These are phyloP conservation scores for Pseudocercospora vitis DNA, from an alignment of 2,329 filamentous ascomycete species.

Conservation along the genomic window DNA sequence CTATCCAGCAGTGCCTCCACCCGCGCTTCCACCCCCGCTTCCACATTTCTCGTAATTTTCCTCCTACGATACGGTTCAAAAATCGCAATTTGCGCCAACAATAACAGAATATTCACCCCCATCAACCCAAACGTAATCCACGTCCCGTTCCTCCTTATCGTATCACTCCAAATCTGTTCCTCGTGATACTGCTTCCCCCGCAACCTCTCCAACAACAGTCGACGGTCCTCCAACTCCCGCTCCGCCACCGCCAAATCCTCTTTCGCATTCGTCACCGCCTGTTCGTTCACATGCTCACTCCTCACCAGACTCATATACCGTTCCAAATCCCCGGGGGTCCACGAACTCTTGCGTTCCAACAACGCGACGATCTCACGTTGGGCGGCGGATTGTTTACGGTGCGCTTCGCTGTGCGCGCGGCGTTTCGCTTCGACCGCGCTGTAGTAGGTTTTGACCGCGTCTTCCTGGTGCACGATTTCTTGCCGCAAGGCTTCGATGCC, in stretches of 20 bases:
- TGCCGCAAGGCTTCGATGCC: constrained; percentile 82
- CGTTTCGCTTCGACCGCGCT: constrained; percentile 69
- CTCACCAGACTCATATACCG: constrained; percentile 91
- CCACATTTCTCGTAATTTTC: constrained; percentile 75
- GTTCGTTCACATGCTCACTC: constrained; percentile 89
- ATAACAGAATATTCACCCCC: constrained; percentile 90
- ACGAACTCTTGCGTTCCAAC: constrained; percentile 89
- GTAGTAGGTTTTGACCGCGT: constrained; percentile 59
- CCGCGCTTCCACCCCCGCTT: constrained; percentile 6
- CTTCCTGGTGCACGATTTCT: constrained; percentile 69
- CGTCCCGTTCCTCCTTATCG: constrained; percentile 91
- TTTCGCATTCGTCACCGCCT: constrained; percentile 71
- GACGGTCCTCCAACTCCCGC: constrained; percentile 73
- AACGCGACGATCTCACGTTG: constrained; percentile 95
- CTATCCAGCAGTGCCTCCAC: constrained; percentile 65
- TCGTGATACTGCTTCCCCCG: constrained; percentile 95
- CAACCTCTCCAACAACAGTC: constrained; percentile 71
- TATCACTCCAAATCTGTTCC: constrained; percentile 98
- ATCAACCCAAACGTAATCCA: constrained; percentile 99
- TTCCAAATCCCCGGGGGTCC: constrained; percentile 84
- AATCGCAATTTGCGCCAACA: constrained; percentile 69
- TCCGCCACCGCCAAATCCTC: constrained; percentile 74
- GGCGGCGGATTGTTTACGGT: constrained; percentile 77
- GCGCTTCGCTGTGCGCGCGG: constrained; percentile 76
- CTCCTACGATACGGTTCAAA: constrained; percentile 85